phyloP scores from a whole-genome alignment of 352 stramenopile genomes.

The Phytophthora agathidicida region DNA sequence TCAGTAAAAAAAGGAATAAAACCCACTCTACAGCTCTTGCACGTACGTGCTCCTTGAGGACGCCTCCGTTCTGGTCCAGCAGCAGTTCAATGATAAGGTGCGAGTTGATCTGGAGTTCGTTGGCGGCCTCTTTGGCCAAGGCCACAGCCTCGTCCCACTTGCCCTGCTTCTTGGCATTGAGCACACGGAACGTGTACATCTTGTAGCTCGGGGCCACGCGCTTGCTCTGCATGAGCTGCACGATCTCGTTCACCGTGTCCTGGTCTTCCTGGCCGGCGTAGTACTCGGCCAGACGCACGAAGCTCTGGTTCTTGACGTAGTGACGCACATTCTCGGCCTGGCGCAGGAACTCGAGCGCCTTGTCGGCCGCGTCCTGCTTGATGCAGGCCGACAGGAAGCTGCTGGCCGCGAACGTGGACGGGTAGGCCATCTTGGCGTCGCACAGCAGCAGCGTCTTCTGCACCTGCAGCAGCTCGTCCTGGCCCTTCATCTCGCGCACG shows the following conservation, averaged over 20 bases:
- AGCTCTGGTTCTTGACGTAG: slow-evolving; percentile 82
- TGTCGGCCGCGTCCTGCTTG: slow-evolving; percentile 58
- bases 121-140: slow-evolving; percentile 69
- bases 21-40: neutral
- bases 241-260: slow-evolving; percentile 65
- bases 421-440: slow-evolving; percentile 81
- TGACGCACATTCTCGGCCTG: slow-evolving; percentile 72
- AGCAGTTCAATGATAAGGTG: slow-evolving; percentile 77
- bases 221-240: slow-evolving; percentile 54
- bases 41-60: slow-evolving; percentile 60
- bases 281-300: slow-evolving; percentile 76
- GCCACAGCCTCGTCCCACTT: slow-evolving; percentile 64
- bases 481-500: slow-evolving; percentile 81
- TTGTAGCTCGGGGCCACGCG: slow-evolving; percentile 65
- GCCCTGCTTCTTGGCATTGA: slow-evolving; percentile 66
- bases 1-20: neutral
- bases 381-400: slow-evolving; percentile 76
- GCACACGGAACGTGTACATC: slow-evolving; percentile 76
- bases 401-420: slow-evolving; percentile 58
- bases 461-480: slow-evolving; percentile 71
- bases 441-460: slow-evolving; percentile 78
- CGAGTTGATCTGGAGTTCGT: slow-evolving; percentile 78
- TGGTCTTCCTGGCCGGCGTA: slow-evolving; percentile 61
- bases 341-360: slow-evolving; percentile 76
- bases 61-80: slow-evolving; percentile 62